A percentile compares a stretch with the other conserved stretches of the same genome.
These are phyloP conservation scores for Acanthamoeba triangularis DNA, from an alignment of 208 protist genomes.

Conservation along the genomic window DNA sequence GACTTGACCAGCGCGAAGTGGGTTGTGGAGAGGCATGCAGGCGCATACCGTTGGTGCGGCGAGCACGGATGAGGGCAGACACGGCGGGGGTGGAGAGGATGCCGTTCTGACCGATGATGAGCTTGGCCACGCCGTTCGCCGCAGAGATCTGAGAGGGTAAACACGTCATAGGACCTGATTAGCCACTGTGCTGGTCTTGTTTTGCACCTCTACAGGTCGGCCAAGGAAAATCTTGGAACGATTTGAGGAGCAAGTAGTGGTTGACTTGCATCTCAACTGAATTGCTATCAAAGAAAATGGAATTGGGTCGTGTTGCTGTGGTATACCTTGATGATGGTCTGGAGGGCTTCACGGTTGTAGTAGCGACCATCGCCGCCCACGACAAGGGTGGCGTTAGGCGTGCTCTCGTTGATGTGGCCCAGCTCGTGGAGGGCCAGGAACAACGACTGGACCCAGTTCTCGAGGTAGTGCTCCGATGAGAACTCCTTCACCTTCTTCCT, in stretches of 20 bases:
- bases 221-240: not conserved
- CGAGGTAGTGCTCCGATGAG: constrained; percentile 95
- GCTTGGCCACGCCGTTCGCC: constrained; percentile 94
- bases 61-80: constrained; percentile 94
- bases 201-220: not conserved
- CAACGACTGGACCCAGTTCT: constrained; percentile 98
- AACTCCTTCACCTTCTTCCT: constrained; percentile 97
- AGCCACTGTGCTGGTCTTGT: not conserved
- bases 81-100: constrained; percentile 98
- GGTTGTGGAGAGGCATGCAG: not conserved
- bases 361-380: constrained; percentile 98
- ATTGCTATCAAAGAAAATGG: not conserved
- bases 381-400: constrained; percentile 92
- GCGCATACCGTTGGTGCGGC: constrained; percentile 88
- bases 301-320: not conserved
- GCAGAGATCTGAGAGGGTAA: constrained; percentile 92
- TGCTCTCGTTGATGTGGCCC: constrained; percentile 74
- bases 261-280: not conserved
- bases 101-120: constrained; percentile 94
- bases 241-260: not conserved
- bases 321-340: constrained; percentile 93
- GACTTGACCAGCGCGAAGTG: not conserved
- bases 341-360: constrained; percentile 95
- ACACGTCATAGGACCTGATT: not conserved
- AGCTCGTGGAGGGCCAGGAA: constrained; percentile 94